Conservation (phyloP, 2,329 filamentous ascomycete genomes). For the Fusarium haematococcum region DNA sequence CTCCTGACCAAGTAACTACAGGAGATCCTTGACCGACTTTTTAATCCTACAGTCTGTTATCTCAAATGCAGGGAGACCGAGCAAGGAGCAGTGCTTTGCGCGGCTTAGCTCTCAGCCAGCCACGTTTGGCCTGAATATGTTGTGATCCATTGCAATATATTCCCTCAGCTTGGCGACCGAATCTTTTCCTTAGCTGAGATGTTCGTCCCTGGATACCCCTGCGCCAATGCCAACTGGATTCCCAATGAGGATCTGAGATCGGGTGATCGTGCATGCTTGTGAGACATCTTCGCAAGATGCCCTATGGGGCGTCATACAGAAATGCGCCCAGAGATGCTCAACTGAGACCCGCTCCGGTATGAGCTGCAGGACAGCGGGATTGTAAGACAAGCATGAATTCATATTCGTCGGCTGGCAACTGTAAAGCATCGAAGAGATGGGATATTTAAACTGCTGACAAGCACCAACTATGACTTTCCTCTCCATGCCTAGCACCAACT, state of each 20-base stretch:
- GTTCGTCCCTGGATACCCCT: neutral
- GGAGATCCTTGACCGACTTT: neutral
- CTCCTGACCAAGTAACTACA: neutral
- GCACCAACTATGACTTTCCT: neutral
- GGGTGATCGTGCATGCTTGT: neutral
- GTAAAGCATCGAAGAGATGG: neutral
- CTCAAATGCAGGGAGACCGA: neutral
- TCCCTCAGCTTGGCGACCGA: constrained; percentile 5
- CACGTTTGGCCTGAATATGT: neutral
- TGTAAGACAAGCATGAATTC: neutral
- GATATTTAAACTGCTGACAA: neutral
- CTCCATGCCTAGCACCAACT: neutral
- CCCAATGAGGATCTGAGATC: neutral
- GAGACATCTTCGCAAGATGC: neutral
- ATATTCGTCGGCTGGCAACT: neutral
- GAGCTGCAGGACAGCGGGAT: neutral
- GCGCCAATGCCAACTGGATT: neutral
- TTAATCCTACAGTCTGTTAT: neutral
- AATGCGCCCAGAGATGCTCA: neutral
- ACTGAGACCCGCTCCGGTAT: neutral
- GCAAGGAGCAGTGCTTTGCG: neutral
- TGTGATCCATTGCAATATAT: constrained; percentile 8
- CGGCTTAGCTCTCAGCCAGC: neutral
- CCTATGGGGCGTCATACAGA: neutral
- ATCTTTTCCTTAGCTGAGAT: neutral